These are phyloP conservation scores for Tilletiopsis washingtonensis DNA, from an alignment of 1,284 basidiomycete species.

Conservation along the genomic window DNA sequence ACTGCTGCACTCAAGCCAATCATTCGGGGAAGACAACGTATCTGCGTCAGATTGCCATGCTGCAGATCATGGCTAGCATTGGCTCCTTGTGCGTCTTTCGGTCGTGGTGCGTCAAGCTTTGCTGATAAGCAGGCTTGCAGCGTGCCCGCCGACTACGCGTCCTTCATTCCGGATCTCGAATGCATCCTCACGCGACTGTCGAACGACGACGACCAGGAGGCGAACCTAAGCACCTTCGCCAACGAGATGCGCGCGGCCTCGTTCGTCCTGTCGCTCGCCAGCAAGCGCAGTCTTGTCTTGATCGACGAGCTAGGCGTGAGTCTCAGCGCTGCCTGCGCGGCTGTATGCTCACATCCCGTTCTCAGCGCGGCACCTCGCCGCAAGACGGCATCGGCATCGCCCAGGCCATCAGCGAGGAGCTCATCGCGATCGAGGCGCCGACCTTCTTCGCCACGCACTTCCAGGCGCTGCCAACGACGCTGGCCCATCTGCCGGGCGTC, in stretches of 20 bases:
- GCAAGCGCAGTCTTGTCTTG: slow-evolving; percentile 59
- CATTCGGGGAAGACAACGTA: slow-evolving; percentile 76
- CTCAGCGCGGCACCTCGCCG: slow-evolving; percentile 66
- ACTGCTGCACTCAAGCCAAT: slow-evolving; percentile 22
- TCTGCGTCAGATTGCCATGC: slow-evolving; percentile 72
- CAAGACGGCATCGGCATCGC: slow-evolving; percentile 79
- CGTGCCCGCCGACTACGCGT: slow-evolving; percentile 82
- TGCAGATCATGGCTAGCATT: slow-evolving; percentile 69
- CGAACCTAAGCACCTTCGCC: slow-evolving; percentile 35
- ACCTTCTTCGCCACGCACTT: slow-evolving; percentile 81
- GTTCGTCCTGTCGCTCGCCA: slow-evolving; percentile 57
- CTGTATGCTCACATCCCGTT: neutral
- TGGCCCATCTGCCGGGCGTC: slow-evolving; percentile 14
- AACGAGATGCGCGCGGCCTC: slow-evolving; percentile 27
- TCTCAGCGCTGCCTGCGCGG: neutral
- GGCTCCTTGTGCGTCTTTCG: slow-evolving; percentile 60
- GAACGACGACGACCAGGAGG: slow-evolving; percentile 67
- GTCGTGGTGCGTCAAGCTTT: neutral
- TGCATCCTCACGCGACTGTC: slow-evolving; percentile 75
- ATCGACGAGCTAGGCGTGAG: slow-evolving; percentile 73
- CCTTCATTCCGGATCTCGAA: slow-evolving; percentile 54
- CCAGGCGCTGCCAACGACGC: slow-evolving; percentile 19
- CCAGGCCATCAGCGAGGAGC: slow-evolving; percentile 80
- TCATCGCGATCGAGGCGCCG: slow-evolving; percentile 64
- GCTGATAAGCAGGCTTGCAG: slow-evolving; percentile 1